Conservation (phyloP, 495 filamentous ascomycete species). For the Penicillium atrosanguineum region DNA sequence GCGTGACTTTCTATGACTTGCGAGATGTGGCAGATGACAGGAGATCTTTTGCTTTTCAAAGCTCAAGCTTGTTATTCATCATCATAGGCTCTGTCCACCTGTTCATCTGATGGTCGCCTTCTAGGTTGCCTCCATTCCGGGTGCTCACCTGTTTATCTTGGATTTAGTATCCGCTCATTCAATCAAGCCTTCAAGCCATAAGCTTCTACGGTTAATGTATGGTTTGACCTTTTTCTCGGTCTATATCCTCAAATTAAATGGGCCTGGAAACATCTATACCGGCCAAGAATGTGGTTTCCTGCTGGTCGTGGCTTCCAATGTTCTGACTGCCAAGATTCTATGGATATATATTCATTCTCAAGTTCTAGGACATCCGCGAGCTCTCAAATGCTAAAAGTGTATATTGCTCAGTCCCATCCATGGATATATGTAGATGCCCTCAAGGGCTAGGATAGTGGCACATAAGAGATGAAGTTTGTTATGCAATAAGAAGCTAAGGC, state of each 20-base stretch:
- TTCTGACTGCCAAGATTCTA: too few relatives aligned
- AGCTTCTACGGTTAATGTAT: too few relatives aligned
- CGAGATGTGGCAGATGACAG: background rate
- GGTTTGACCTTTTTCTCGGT: too few relatives aligned
- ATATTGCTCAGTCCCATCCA: too few relatives aligned
- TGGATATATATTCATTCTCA: too few relatives aligned
- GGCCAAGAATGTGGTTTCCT: too few relatives aligned
- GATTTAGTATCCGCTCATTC: background rate
- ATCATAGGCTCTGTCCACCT: slow-evolving; percentile 13
- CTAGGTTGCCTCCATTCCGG: slow-evolving; percentile 25
- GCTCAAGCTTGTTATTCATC: slow-evolving; percentile 7
- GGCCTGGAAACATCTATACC: too few relatives aligned
- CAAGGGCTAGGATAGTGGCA: background rate
- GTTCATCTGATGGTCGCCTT: slow-evolving; percentile 27
- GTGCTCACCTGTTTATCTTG: background rate
- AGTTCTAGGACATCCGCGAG: too few relatives aligned
- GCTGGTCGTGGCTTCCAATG: too few relatives aligned
- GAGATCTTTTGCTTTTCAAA: background rate
- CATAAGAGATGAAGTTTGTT: background rate
- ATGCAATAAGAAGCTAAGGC: background rate
- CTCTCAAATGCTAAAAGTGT: too few relatives aligned
- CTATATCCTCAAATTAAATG: too few relatives aligned
- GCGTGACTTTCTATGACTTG: background rate
- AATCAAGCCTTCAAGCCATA: background rate
- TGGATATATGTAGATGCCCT: too few relatives aligned